Percentiles rank a stretch among this genome's conserved stretches.
phyloP scores from a whole-genome alignment of 108 stramenopile species.

The Tribonema minus region DNA sequence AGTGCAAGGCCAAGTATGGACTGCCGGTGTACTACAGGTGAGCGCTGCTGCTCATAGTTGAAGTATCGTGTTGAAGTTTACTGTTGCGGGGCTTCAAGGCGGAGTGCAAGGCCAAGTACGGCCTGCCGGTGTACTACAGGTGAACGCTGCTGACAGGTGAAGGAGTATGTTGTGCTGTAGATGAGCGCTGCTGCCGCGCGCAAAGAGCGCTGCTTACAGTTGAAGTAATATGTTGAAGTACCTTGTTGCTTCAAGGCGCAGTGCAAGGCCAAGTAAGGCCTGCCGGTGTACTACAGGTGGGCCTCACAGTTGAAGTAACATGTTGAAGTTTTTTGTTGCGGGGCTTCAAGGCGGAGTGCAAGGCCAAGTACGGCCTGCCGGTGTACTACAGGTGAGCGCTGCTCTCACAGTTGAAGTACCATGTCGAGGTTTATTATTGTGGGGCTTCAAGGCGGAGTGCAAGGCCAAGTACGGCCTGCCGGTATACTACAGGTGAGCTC shows the following conservation, averaged over 20 bases:
- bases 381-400: too few species aligned
- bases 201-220: constrained; percentile 51
- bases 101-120: constrained; percentile 59
- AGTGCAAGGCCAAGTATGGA: constrained; percentile 58
- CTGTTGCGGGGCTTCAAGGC: constrained; percentile 63
- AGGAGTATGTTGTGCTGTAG: too few species aligned
- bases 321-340: too few species aligned
- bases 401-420: constrained; percentile 35
- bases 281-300: constrained; percentile 55
- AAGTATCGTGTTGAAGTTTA: too few species aligned
- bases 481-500: constrained; percentile 55
- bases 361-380: too few species aligned
- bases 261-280: constrained; percentile 57
- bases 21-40: constrained; percentile 55
- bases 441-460: constrained; percentile 62
- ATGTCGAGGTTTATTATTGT: too few species aligned
- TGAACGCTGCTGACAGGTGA: too few species aligned
- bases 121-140: constrained; percentile 53
- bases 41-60: too few species aligned
- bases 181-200: too few species aligned
- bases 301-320: too few species aligned
- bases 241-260: constrained; percentile 57
- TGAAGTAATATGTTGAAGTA: constrained; percentile 43
- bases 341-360: too few species aligned
- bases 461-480: constrained; percentile 55